Evolutionary conservation across 2,329 filamentous ascomycete genomes (phyloP), one percentile per base, ranked within the genome.

Genomic region (Scortechinia acanthostroma): DNA sequence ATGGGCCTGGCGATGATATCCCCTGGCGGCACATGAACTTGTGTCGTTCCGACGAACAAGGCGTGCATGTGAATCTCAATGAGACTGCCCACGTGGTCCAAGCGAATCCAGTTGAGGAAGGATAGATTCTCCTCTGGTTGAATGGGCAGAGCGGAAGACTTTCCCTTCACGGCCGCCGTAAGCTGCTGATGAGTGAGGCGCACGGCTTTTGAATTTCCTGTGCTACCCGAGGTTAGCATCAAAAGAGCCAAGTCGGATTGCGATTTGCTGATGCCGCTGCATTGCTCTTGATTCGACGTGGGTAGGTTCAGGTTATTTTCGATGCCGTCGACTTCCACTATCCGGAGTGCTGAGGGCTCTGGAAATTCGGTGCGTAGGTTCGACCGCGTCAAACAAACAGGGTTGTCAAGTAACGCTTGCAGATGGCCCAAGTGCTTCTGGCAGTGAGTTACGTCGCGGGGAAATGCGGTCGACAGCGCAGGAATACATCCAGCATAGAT

Each of bases 21-120:
- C 1, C 60, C 51, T 0, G 70, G 59, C 1, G 52, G 55, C 3
- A 73, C 59, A 45, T 75, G 71, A 10, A 77, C 51, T 50, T 77
- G 73, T 40, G 65, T 56, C 1, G 58, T 56, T 4, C 61, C 61
- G 2, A 63, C 48, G 21, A 48, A 58, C 42, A 76, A 52, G 1
- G 74, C 70, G 14, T 66, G 66, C 0, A 80, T 52, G 50, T 80
- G 76, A 15, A 72, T 66, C 44, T 80, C 71, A 1, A 63, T 58
- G 2, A 81, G 55, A 47, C 58, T 67, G 0, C 69, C 76, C 6
- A 77, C 73, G 47, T 80, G 76, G 48, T 80, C 74, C 4, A 77
- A 55, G 0, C 63, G 63, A 14, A 74, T 65, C 71, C 71, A 76
- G 48, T 68, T 71, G 3, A 76, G 51, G 28, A 70, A 65, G 1